Evolutionary conservation across 2,329 filamentous ascomycete genomes (phyloP).

Genomic region (Rutstroemia sp.): DNA sequence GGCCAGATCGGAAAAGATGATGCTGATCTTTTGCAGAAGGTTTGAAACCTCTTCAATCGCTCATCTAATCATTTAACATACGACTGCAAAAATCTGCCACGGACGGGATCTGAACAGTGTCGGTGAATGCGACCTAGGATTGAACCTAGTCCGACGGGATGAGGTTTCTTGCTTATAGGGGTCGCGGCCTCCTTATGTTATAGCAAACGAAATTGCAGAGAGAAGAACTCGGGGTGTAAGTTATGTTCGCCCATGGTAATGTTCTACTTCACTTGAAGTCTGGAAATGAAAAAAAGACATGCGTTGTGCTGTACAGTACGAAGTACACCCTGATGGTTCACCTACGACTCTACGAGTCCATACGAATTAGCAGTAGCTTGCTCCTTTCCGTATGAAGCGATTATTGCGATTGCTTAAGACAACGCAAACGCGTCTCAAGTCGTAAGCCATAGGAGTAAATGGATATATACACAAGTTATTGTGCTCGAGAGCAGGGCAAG

Average conservation of each 20-base stretch:
- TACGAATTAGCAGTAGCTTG: no score
- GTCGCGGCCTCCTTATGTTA: not conserved
- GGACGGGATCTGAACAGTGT: not conserved
- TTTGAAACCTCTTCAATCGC: not conserved
- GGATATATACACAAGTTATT: conserved; percentile 3
- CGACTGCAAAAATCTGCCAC: not conserved
- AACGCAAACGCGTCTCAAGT: not conserved
- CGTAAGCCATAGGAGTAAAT: not conserved
- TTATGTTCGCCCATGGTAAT: not conserved
- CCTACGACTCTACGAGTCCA: not conserved
- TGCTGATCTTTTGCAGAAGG: not conserved
- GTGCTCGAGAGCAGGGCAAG: not conserved
- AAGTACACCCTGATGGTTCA: not conserved
- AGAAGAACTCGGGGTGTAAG: not conserved
- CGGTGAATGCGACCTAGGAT: not conserved
- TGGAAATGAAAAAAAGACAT: not conserved
- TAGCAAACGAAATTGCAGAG: not conserved
- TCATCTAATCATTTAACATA: conserved; percentile 5
- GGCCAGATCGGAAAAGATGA: not conserved
- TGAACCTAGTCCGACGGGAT: not conserved
- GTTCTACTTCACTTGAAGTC: conserved; percentile 6
- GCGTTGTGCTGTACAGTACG: not conserved
- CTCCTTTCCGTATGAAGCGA: no score
- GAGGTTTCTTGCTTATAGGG: not conserved
- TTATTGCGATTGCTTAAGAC: not conserved